Evolutionary conservation across 768 basidiomycete genomes (phyloP).

Genomic region (Clitopilus passeckerianus): DNA sequence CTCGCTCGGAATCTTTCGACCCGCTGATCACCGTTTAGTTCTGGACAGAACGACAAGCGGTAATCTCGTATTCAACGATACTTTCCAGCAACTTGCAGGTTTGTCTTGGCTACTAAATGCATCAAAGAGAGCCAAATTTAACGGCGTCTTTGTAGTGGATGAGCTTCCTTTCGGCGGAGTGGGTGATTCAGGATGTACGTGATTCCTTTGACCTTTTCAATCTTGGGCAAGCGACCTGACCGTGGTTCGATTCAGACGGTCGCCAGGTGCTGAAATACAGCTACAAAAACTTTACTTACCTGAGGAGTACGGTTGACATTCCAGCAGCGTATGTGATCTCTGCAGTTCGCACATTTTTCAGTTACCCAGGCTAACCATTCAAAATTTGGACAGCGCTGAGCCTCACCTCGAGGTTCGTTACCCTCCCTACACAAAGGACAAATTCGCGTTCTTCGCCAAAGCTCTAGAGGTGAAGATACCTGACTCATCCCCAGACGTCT

Average conservation of each 20-base stretch:
- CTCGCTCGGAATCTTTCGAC: not conserved
- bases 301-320: conserved; percentile 41
- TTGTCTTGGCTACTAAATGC: conserved; percentile 5
- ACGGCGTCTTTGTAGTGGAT: conserved; percentile 11
- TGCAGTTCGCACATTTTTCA: too few species aligned
- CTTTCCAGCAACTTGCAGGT: conserved; percentile 49
- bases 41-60: conserved; percentile 54
- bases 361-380: not conserved
- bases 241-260: conserved; percentile 38
- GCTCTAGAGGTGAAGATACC: conserved; percentile 19
- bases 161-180: conserved; percentile 47
- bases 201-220: not conserved
- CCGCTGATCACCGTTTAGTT: conserved; percentile 28
- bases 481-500: not conserved
- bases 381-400: conserved; percentile 30
- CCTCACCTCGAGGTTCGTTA: conserved; percentile 35
- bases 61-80: conserved; percentile 53
- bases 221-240: not conserved
- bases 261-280: conserved; percentile 45
- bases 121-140: too few species aligned
- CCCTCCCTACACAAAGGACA: conserved; percentile 44
- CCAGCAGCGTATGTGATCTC: conserved; percentile 40
- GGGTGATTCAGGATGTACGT: conserved; percentile 64
- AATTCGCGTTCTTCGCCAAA: conserved; percentile 22
- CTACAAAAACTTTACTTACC: conserved; percentile 51